These are phyloP conservation scores for Globisporangium paddicum DNA, from an alignment of 352 stramenopile genomes.

Conservation along the genomic window DNA sequence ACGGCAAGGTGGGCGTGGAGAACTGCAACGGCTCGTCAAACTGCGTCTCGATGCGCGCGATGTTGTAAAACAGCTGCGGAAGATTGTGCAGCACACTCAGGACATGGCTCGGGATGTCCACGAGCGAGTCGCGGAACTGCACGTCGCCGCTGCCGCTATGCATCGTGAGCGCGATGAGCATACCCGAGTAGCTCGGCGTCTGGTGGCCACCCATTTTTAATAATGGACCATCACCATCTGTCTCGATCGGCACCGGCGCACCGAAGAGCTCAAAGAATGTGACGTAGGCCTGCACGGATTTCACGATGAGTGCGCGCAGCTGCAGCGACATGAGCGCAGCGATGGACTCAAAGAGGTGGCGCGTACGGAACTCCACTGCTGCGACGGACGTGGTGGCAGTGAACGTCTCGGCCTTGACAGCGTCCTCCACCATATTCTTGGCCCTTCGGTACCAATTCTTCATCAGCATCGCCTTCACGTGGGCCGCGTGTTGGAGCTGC, in stretches of 20 bases:
- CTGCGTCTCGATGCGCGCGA: slow-evolving; percentile 60
- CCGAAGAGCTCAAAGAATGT: slow-evolving; percentile 65
- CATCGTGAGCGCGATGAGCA: slow-evolving; percentile 10
- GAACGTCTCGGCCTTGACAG: slow-evolving; percentile 20
- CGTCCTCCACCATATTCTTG: slow-evolving; percentile 43
- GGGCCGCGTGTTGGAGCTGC: slow-evolving; percentile 43
- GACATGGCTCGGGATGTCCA: slow-evolving; percentile 49
- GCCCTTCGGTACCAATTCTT: slow-evolving; percentile 55
- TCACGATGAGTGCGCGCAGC: slow-evolving; percentile 54
- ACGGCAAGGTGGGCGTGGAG: slow-evolving; percentile 19
- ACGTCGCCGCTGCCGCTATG: slow-evolving; percentile 7
- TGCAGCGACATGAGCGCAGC: slow-evolving; percentile 72
- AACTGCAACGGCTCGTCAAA: slow-evolving; percentile 36
- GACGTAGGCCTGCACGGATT: slow-evolving; percentile 59
- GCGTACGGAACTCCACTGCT: slow-evolving; percentile 20
- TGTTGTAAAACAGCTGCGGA: slow-evolving; percentile 56
- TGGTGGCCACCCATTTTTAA: not conserved
- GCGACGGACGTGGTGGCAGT: slow-evolving; percentile 19
- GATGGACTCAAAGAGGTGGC: slow-evolving; percentile 60
- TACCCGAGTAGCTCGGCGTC: not conserved
- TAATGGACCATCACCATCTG: not conserved
- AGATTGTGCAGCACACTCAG: slow-evolving; percentile 72
- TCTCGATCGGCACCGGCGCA: slow-evolving; percentile 5
- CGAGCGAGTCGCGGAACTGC: slow-evolving; percentile 42
- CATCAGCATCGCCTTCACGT: slow-evolving; percentile 42